phyloP scores from a whole-genome alignment of 805 yeast species.

The Barnettozyma sucrosica region DNA sequence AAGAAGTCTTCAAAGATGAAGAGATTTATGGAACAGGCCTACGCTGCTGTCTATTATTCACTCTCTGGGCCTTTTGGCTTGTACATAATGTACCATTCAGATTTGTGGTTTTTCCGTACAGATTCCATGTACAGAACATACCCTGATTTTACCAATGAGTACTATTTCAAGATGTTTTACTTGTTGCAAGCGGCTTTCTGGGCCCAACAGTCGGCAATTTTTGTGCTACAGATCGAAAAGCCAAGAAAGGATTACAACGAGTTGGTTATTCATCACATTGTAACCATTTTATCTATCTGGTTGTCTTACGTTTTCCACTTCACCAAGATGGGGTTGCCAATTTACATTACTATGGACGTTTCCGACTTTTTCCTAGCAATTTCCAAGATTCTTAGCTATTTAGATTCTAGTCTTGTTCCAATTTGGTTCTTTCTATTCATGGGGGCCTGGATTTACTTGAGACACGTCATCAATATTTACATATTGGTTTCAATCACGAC shows the following conservation, averaged over 20 bases:
- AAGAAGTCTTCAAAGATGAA: slow-evolving; percentile 45
- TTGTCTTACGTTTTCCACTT: slow-evolving; percentile 89
- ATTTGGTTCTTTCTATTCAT: slow-evolving; percentile 69
- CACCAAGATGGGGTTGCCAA: slow-evolving; percentile 89
- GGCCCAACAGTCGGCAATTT: slow-evolving; percentile 90
- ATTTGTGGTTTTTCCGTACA: slow-evolving; percentile 88
- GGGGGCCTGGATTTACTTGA: slow-evolving; percentile 74
- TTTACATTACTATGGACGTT: slow-evolving; percentile 93
- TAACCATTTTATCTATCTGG: slow-evolving; percentile 84
- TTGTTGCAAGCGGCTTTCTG: slow-evolving; percentile 94
- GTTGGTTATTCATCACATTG: slow-evolving; percentile 86
- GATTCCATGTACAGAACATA: slow-evolving; percentile 69
- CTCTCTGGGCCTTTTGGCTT: slow-evolving; percentile 81
- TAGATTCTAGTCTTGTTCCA: slow-evolving; percentile 58
- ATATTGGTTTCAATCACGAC: slow-evolving; percentile 83
- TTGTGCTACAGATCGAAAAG: slow-evolving; percentile 80
- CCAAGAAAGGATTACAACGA: slow-evolving; percentile 94
- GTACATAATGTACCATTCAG: slow-evolving; percentile 77
- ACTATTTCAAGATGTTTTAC: slow-evolving; percentile 72
- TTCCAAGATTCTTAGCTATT: slow-evolving; percentile 83
- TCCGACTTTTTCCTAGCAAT: slow-evolving; percentile 83
- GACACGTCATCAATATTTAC: slow-evolving; percentile 78
- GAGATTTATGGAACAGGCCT: slow-evolving; percentile 91
- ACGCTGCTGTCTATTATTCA: slow-evolving; percentile 76
- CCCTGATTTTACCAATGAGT: slow-evolving; percentile 76